Conservation (phyloP, 306 rosid species). For the Lathyrus sativus region DNA sequence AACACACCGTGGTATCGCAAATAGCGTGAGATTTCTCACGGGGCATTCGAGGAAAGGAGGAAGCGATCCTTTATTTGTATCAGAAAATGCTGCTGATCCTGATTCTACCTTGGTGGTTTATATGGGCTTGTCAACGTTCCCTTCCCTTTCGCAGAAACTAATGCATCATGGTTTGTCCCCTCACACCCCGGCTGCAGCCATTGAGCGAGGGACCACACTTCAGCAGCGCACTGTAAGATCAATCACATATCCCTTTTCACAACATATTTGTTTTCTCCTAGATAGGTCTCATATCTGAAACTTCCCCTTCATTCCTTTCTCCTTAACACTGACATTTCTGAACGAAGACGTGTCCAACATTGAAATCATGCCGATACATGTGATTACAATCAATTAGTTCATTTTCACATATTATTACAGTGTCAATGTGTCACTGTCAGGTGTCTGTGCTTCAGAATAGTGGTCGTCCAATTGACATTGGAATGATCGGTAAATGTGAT, state of each 20-base stretch:
- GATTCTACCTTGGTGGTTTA: slow-evolving; percentile 90
- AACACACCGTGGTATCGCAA: slow-evolving; percentile 87
- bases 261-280: neutral
- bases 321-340: no score
- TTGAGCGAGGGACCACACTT: slow-evolving; percentile 92
- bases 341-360: no score
- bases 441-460: neutral
- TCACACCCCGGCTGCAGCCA: slow-evolving; percentile 84
- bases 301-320: no score
- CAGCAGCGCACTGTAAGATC: slow-evolving; percentile 78
- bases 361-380: no score
- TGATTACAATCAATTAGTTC: no score
- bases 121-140: slow-evolving; percentile 95
- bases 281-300: no score
- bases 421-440: no score
- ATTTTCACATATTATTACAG: no score
- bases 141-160: slow-evolving; percentile 80
- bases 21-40: slow-evolving; percentile 80
- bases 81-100: slow-evolving; percentile 87
- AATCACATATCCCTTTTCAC: neutral
- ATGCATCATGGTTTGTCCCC: slow-evolving; percentile 79
- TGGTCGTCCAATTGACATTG: neutral
- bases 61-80: slow-evolving; percentile 82
- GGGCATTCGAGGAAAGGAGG: slow-evolving; percentile 97
- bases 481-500: neutral